Evolutionary conservation across 1,284 basidiomycete species (phyloP).

Genomic region (Golubevia pallescens): DNA sequence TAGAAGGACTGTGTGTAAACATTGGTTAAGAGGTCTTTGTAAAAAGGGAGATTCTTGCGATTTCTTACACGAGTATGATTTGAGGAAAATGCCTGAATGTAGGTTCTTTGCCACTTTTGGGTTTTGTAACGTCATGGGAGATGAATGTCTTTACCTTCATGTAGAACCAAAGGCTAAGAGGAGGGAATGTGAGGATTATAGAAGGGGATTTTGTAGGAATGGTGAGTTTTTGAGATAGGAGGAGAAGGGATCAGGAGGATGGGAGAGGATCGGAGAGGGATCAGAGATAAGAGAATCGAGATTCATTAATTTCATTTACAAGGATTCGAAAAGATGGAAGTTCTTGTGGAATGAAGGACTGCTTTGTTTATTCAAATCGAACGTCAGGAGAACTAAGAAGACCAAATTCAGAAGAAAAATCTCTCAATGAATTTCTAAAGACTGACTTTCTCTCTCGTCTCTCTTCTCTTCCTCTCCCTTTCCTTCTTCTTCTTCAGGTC

Average conservation of each 20-base stretch:
- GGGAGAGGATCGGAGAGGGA: too few relatives aligned
- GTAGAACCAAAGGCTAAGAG: conserved; percentile 85
- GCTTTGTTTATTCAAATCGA: too few relatives aligned
- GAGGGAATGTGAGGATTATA: conserved; percentile 89
- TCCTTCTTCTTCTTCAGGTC: conserved; percentile 69
- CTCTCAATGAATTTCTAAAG: too few relatives aligned
- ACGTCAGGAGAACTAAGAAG: too few relatives aligned
- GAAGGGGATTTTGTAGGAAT: conserved; percentile 82
- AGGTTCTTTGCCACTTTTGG: conserved; percentile 99
- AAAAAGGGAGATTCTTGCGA: conserved; percentile 99
- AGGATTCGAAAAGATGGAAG: not conserved
- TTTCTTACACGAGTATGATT: conserved; percentile 98
- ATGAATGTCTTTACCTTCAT: conserved; percentile 97
- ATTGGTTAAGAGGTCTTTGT: conserved; percentile 96
- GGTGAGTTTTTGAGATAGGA: conserved; percentile 15
- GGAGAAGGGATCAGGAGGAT: not conserved
- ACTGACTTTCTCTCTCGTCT: too few relatives aligned
- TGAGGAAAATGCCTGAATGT: conserved; percentile 98
- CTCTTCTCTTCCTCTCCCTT: too few relatives aligned
- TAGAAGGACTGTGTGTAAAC: conserved; percentile 80
- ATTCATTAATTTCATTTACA: too few relatives aligned
- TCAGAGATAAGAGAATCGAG: too few relatives aligned
- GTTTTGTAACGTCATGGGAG: conserved; percentile 95
- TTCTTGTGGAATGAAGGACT: too few relatives aligned
- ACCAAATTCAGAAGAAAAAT: too few relatives aligned